These are phyloP conservation scores for Cordyceps fumosorosea DNA, from an alignment of 2,329 filamentous ascomycete genomes.

Conservation along the genomic window DNA sequence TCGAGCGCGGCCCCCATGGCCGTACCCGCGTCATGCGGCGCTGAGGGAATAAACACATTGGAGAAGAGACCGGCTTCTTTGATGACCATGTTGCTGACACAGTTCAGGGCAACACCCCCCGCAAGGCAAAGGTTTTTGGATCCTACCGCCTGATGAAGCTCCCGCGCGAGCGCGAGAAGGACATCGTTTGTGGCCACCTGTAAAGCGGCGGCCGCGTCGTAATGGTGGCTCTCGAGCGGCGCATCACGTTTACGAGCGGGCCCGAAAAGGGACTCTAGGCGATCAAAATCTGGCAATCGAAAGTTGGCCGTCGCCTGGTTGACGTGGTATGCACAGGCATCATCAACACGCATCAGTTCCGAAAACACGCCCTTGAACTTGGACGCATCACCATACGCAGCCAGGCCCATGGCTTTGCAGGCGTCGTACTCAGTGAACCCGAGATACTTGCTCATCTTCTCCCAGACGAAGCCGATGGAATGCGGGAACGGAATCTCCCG, in stretches of 20 bases:
- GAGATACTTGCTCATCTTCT: slow-evolving; percentile 8
- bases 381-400: not conserved
- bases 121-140: slow-evolving; percentile 4
- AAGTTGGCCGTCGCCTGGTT: not conserved
- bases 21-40: slow-evolving; percentile 1
- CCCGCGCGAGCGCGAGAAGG: not conserved
- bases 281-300: slow-evolving; percentile 1
- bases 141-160: not conserved
- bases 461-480: slow-evolving; percentile 7
- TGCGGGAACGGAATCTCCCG: slow-evolving; percentile 2
- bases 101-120: slow-evolving; percentile 5
- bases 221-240: slow-evolving; percentile 3
- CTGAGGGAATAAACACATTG: slow-evolving; percentile 1
- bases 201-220: slow-evolving; percentile 3
- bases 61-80: slow-evolving; percentile 2
- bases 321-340: not conserved
- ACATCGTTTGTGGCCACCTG: slow-evolving; percentile 6
- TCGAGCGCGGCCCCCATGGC: slow-evolving; percentile 4
- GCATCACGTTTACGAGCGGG: not conserved
- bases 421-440: slow-evolving; percentile 6
- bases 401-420: slow-evolving; percentile 5
- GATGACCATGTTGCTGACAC: slow-evolving; percentile 5
- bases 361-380: slow-evolving; percentile 1
- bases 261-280: slow-evolving; percentile 4
- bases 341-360: not conserved